phyloP scores from a whole-genome alignment of 495 filamentous ascomycete genomes.

The Bacidia rubella region DNA sequence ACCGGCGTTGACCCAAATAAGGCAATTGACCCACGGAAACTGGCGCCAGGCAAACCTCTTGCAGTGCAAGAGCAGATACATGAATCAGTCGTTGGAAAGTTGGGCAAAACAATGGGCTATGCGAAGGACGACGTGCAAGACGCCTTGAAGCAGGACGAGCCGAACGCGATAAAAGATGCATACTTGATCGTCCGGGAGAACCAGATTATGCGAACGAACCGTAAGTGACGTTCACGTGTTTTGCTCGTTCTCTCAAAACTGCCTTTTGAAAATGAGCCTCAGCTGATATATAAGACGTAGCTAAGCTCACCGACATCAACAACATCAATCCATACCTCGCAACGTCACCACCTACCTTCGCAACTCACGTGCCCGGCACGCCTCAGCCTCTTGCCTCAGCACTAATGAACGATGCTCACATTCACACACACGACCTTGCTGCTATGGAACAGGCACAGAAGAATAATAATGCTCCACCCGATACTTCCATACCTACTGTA shows the following conservation, averaged over 20 bases:
- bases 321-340: constrained; percentile 31
- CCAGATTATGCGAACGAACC: constrained; percentile 89
- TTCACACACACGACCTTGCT: constrained; percentile 8
- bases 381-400: constrained; percentile 21
- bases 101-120: constrained; percentile 96
- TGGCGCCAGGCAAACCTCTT: constrained; percentile 62
- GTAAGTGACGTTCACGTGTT: constrained; percentile 32
- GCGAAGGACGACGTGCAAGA: constrained; percentile 89
- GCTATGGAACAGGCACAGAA: constrained; percentile 5
- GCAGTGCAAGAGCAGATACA: constrained; percentile 80
- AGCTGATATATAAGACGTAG: constrained; percentile 29
- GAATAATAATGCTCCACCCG: background rate
- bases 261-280: background rate
- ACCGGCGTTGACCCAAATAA: constrained; percentile 86
- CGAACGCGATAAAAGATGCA: constrained; percentile 95
- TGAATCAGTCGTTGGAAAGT: constrained; percentile 79
- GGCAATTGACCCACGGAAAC: constrained; percentile 65
- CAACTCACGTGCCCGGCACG: constrained; percentile 21
- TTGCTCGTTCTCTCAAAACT: background rate
- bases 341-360: constrained; percentile 36
- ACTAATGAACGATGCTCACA: constrained; percentile 6
- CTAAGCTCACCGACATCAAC: constrained; percentile 25
- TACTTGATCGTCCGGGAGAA: constrained; percentile 97
- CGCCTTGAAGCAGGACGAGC: constrained; percentile 78
- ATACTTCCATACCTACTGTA: background rate